Base-by-base conservation (phyloP, 768 basidiomycete genomes). In the Pulveroboletus ravenelii region DNA sequence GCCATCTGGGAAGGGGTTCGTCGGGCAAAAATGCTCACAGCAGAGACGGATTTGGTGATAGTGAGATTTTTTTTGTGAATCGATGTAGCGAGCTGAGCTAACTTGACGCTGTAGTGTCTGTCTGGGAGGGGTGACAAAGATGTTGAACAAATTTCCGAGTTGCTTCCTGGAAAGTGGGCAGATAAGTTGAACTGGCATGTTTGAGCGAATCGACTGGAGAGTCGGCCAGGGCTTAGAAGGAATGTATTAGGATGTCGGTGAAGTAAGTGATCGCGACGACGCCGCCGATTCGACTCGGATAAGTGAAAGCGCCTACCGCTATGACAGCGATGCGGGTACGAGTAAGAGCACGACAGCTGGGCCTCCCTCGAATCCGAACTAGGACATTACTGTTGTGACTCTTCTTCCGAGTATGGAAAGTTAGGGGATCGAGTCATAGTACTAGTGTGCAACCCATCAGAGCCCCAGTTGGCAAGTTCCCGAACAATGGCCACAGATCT, bases 111-210 rank as follows among this genome's bases (percentile, higher is more conserved):
- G 23, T 52, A 94, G 90, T 96, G 93, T 62, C 74, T 97, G 45
- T 94, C 91, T 47, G 95, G 95, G 44, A 83, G 95, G 55, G 96
- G 96, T 15, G 93, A 98, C 70, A 98, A 98, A 70, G 95, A 99
- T 63, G 96, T 99, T 4, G 89, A 95, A 58, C 89, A 98, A 63
- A 93, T 99, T 50, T 93, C 88, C n/a, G 74, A 94, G 61, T 74
- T 97, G 36, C 75, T 99, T 48, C 95, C 95, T 10, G 79, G 79
- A 49, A 89, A 95, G 70, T 97, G 94, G 95, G 93, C 89, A 10
- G 87, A 96, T 62, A 84, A 72, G 58, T 78, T 98, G 32, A 89
- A 94, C 75, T 98, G 95, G 95, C 91, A 94, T 60, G 74, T 94
- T 39, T 77, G 54, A 70, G 45, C 5, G 34, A 37, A 29, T 40